phyloP scores from a whole-genome alignment of 495 filamentous ascomycete species.

The Tuber melanosporum region DNA sequence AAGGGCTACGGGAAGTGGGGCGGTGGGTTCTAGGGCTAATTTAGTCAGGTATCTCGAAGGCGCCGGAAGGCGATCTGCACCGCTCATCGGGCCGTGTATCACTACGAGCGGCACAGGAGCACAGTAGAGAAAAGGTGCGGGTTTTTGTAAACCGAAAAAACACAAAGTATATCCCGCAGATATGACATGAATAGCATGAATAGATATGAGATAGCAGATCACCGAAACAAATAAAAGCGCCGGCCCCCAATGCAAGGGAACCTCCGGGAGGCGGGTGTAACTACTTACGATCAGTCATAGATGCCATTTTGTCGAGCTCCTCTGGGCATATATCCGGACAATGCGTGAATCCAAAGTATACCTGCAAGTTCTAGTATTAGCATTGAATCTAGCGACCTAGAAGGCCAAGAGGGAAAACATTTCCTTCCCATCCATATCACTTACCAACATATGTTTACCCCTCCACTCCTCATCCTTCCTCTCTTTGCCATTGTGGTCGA shows the following conservation, averaged over 20 bases:
- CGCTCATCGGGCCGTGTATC: background rate
- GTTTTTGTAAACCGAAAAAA: background rate
- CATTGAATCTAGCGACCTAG: background rate
- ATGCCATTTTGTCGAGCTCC: slow-evolving; percentile 96
- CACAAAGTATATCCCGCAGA: background rate
- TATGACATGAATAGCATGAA: background rate
- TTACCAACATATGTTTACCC: slow-evolving; percentile 72
- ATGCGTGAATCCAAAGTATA: slow-evolving; percentile 98
- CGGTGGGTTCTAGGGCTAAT: background rate
- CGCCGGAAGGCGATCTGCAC: background rate
- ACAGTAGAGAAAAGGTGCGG: background rate
- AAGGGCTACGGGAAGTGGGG: background rate
- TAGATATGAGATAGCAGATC: background rate
- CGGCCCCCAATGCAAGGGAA: background rate
- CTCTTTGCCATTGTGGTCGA: slow-evolving; percentile 69
- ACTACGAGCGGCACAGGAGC: background rate
- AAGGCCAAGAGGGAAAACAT: background rate
- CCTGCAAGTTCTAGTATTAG: slow-evolving; percentile 45
- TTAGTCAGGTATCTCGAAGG: background rate
- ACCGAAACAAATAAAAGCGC: background rate
- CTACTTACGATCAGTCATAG: slow-evolving; percentile 76
- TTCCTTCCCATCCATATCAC: slow-evolving; percentile 22
- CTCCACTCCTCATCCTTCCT: slow-evolving; percentile 73
- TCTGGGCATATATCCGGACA: slow-evolving; percentile 99
- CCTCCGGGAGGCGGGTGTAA: slow-evolving; percentile 40